Evolutionary conservation across 495 filamentous ascomycete species (phyloP).

Genomic region (Neurospora africana): DNA sequence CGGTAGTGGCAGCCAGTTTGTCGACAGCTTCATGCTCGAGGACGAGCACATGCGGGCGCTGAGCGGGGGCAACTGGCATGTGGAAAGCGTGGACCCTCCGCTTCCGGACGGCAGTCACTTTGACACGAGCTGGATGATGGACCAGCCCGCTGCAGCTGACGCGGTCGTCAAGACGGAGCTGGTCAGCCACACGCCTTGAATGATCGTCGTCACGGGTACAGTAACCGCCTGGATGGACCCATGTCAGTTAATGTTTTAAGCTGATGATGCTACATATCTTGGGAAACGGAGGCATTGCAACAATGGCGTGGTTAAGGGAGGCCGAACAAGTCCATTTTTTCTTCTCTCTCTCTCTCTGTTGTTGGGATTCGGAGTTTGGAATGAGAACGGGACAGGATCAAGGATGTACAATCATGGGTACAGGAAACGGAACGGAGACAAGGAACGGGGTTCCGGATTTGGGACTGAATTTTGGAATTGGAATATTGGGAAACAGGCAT

Average conservation of each 20-base stretch:
- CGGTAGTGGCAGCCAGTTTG: neutral
- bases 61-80: neutral
- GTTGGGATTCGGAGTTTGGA: neutral
- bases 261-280: neutral
- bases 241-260: neutral
- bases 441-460: neutral
- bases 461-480: neutral
- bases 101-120: conserved; percentile 13
- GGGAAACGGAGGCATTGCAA: neutral
- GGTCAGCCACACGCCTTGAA: neutral
- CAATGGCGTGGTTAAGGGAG: neutral
- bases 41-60: neutral
- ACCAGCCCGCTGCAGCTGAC: neutral
- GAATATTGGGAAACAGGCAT: neutral
- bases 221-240: neutral
- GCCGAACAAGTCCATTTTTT: neutral
- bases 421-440: neutral
- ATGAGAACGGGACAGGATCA: neutral
- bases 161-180: neutral
- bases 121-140: conserved; percentile 14
- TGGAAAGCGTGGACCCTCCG: neutral
- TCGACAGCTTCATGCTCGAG: neutral
- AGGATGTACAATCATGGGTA: neutral
- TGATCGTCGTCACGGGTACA: neutral
- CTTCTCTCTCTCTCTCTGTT: neutral